phyloP scores from a whole-genome alignment of 192 early-diverging fungal species.

The Backusella tuberculispora region DNA sequence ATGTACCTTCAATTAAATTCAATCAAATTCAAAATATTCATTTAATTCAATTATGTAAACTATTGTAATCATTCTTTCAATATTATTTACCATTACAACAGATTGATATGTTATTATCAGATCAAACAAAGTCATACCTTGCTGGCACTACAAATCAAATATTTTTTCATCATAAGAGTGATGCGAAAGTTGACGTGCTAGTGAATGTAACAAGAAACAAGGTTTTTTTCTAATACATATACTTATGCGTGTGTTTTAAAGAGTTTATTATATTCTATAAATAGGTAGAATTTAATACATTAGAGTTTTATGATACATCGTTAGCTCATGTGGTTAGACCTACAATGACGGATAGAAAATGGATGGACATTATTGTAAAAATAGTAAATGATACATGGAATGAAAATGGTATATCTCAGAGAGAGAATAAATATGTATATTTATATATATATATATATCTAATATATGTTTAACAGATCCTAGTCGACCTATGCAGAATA shows the following conservation, averaged over 20 bases:
- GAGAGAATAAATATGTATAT: too few relatives aligned
- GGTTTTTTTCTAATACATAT: too few relatives aligned
- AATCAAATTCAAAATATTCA: too few relatives aligned
- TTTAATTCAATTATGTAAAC: too few relatives aligned
- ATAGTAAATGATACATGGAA: too few relatives aligned
- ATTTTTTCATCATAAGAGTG: neutral
- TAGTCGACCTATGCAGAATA: too few relatives aligned
- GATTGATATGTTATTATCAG: neutral
- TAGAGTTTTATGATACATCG: neutral
- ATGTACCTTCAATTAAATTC: too few relatives aligned
- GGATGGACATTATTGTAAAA: neutral
- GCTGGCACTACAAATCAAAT: neutral
- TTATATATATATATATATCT: too few relatives aligned
- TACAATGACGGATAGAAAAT: neutral
- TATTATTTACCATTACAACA: neutral
- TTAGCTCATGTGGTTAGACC: neutral
- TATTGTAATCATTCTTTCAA: neutral
- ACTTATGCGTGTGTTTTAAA: too few relatives aligned
- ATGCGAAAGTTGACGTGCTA: neutral
- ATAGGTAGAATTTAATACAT: too few relatives aligned
- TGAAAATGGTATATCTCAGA: too few relatives aligned
- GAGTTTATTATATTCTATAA: too few relatives aligned
- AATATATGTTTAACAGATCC: neutral
- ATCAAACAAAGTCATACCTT: neutral
- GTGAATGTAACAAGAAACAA: neutral